Conservation (phyloP, 2,329 filamentous ascomycete genomes). For the Sporothrix mexicana region DNA sequence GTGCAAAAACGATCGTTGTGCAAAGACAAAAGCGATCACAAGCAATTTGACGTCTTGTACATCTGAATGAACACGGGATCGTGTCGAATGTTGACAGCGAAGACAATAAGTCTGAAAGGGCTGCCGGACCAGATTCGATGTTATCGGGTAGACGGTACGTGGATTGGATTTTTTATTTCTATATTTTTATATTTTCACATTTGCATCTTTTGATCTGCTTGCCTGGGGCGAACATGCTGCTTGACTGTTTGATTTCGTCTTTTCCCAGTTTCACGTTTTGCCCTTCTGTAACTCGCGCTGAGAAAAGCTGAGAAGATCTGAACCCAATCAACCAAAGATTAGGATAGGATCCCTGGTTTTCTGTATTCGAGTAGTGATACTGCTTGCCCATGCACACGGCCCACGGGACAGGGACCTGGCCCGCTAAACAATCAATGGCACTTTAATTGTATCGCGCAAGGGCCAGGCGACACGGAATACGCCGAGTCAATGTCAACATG, state of each 20-base stretch:
- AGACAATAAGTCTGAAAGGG: neutral
- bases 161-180: too few relatives aligned
- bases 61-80: neutral
- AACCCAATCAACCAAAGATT: neutral
- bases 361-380: too few relatives aligned
- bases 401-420: neutral
- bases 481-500: neutral
- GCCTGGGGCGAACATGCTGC: slow-evolving; percentile 8
- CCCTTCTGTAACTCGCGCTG: neutral
- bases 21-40: neutral
- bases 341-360: neutral
- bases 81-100: neutral
- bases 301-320: too few relatives aligned
- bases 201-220: slow-evolving; percentile 4
- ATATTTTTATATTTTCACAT: too few relatives aligned
- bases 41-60: neutral
- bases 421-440: neutral
- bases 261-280: slow-evolving; percentile 21
- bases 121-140: neutral
- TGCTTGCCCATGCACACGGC: neutral
- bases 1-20: neutral
- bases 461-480: neutral
- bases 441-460: slow-evolving; percentile 8
- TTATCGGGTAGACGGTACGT: neutral
- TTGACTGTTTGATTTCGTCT: neutral